Conservation (phyloP, 495 filamentous ascomycete species). For the Geopyxis carbonaria region DNA sequence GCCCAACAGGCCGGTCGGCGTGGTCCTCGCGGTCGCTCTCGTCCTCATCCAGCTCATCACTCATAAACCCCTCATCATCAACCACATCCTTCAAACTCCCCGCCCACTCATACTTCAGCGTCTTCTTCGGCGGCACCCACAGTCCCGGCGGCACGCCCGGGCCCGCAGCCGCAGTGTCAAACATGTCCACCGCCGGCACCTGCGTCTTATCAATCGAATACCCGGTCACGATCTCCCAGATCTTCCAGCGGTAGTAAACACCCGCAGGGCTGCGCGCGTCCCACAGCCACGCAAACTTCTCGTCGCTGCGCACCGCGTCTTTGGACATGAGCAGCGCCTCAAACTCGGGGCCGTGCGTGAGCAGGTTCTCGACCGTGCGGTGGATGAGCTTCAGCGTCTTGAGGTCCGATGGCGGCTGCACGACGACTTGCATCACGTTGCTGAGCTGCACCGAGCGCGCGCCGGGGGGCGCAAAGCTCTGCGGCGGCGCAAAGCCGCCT, state of each 20-base stretch:
- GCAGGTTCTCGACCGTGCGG: conserved; percentile 60
- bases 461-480: conserved; percentile 24
- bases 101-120: conserved; percentile 22
- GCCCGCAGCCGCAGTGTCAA: conserved; percentile 11
- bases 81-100: conserved; percentile 17
- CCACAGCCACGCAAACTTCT: conserved; percentile 91
- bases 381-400: conserved; percentile 72
- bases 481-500: conserved; percentile 65
- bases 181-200: conserved; percentile 19
- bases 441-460: conserved; percentile 28
- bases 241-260: conserved; percentile 76
- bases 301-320: conserved; percentile 59
- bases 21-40: conserved; percentile 57
- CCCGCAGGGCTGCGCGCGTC: conserved; percentile 64
- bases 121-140: conserved; percentile 20
- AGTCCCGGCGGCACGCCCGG: background rate
- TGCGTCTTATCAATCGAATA: conserved; percentile 25
- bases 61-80: conserved; percentile 19
- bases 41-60: conserved; percentile 48
- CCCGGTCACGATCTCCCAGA: conserved; percentile 67
- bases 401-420: conserved; percentile 59
- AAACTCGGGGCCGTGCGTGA: conserved; percentile 71
- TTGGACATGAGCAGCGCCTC: conserved; percentile 84
- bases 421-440: conserved; percentile 49
- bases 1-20: conserved; percentile 34